Conservation (phyloP, 768 basidiomycete genomes). For the Pleurotus eryngii region DNA sequence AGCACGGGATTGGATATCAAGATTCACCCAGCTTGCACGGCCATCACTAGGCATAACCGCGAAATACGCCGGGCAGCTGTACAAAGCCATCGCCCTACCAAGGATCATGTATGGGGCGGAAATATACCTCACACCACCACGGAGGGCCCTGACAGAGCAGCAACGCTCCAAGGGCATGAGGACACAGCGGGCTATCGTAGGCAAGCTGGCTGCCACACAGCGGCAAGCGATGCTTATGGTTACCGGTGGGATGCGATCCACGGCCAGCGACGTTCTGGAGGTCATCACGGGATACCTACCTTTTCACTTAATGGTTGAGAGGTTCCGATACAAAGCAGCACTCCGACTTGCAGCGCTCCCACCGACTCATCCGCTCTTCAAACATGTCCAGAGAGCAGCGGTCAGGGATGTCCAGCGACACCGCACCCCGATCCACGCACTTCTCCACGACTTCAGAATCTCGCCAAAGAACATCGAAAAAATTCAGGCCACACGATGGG, state of each 20-base stretch:
- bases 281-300: slow-evolving; percentile 19
- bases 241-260: slow-evolving; percentile 9
- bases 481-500: slow-evolving; percentile 1
- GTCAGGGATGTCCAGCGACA: slow-evolving; percentile 6
- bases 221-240: too few species aligned
- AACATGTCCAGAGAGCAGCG: slow-evolving; percentile 1
- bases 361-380: slow-evolving; percentile 16
- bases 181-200: too few species aligned
- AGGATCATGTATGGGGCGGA: too few species aligned
- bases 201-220: too few species aligned
- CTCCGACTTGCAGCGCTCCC: slow-evolving; percentile 19
- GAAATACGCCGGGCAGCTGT: too few species aligned
- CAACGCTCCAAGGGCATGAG: too few species aligned
- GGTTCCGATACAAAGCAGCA: slow-evolving; percentile 12
- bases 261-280: slow-evolving; percentile 17
- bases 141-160: too few species aligned
- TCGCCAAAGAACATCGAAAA: slow-evolving; percentile 7
- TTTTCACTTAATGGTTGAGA: slow-evolving; percentile 14
- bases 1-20: too few species aligned
- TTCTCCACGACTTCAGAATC: slow-evolving; percentile 8
- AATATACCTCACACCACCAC: too few species aligned
- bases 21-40: too few species aligned
- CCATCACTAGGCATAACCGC: too few species aligned
- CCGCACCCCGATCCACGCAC: slow-evolving; percentile 11
- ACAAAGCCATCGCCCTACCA: too few species aligned